Base-by-base conservation (phyloP, 164 flowering plant species). In the Macadamia integrifolia region DNA sequence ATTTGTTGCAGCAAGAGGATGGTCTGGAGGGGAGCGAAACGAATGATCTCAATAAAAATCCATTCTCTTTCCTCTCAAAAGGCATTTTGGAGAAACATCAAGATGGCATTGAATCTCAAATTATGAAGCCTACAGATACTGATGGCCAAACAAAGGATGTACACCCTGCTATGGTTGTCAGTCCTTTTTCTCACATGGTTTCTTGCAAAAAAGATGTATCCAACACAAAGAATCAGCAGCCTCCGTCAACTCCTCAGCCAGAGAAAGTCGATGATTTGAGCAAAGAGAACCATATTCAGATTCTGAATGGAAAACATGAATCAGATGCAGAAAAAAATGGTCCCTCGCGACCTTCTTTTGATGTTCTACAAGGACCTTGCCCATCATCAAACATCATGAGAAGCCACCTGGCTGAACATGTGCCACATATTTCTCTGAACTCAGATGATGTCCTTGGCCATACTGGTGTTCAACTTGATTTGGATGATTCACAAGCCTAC, bases 401-500 rank as follows among this genome's bases (percentile, higher is more conserved):
- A 48, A 29, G 15, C 28, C 68, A 62, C 59, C 66, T 66, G 15
- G 31, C 67, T 66, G 76, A 75, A 28, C 62, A 71, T 68, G 70
- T 44, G 23, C 32, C 79, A 61, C 65, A 74, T 71, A 62, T 64
- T 8, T 52, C 64, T 29, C 28, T 58, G 40, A 67, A 64, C 46
- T 64, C 62, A 7, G 75, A 76, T 61, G 44, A 18, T 49, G 18
- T 64, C 7, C 32, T 49, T 59, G 71, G 48, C 18, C 62, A 58
- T 61, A 48, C 43, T 32, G 62, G 48, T 62, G n/a, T 52, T 52
- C 70, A 30, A 29, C 60, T 64, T 59, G 66, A 76, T 78, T 60
- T 63, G 35, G 77, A 68, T 57, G 86, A 84, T 52, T 55, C 81
- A 65, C 81, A 83, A 18, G 64, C 78, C 15, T 55, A 66, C 65